Evolutionary conservation across 352 stramenopile genomes (phyloP), one percentile per base, ranked within the genome.

Genomic region (Peronospora belbahrii): DNA sequence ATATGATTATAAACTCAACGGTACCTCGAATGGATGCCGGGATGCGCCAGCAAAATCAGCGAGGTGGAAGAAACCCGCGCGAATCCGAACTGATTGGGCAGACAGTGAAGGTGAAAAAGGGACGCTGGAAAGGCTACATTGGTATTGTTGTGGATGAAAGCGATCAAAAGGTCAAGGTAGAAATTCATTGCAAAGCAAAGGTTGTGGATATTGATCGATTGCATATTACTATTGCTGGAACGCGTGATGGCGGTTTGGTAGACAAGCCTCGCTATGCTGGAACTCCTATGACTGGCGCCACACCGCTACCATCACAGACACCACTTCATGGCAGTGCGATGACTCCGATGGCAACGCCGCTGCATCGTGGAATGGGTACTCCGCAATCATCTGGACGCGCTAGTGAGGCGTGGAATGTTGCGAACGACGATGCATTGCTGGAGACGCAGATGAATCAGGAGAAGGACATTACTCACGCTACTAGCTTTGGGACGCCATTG

Each of bases 101-200:
- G 57, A 95, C 84, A 3, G 84, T 95, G 15, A 94, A 94, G 65
- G 86, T 95, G 58, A 94, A 91, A 54, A 90, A 91, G 48, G 85
- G 85, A 1, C 82, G 85, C 33, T 94, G 84, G 81, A 95, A 95
- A 74, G 84, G 84, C 23, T 95, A 95, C 65, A 95, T 95, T 47
- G 85, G 85, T 55, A 95, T 95, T 47, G 79, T 95, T 28, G 81
- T 94, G 19, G 83, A 92, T 55, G 83, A 92, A 67, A 83, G 59
- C 42, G 85, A 95, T 19, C 74, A 84, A 47, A 95, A 92, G 59
- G 83, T 94, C 53, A 95, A 95, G 60, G 85, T 95, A 23, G 85
- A 95, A 56, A 91, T 95, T 34, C 85, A 95, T 50, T 94, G 73
- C 41, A 93, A 95, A 56, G 80, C 83, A 6, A 90, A 92, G 59